Conservation (phyloP, 2,329 filamentous ascomycete species). For the Trichoderma koningii region DNA sequence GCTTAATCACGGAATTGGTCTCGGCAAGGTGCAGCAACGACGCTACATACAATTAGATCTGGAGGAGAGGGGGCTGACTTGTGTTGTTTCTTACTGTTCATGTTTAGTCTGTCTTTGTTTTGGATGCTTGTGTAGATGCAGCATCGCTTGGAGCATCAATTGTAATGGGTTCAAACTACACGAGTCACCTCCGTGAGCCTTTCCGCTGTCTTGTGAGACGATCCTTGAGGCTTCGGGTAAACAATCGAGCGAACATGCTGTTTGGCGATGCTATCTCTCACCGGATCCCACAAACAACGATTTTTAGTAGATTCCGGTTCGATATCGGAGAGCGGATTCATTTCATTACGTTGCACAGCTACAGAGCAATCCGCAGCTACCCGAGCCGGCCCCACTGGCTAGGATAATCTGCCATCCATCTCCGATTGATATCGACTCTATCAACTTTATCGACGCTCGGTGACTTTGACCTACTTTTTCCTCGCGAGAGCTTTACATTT, state of each 20-base stretch:
- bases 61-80: slow-evolving; percentile 1
- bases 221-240: slow-evolving; percentile 6
- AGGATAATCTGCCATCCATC: slow-evolving; percentile 23
- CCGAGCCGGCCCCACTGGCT: slow-evolving; percentile 33
- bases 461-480: neutral
- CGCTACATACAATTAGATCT: neutral
- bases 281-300: neutral
- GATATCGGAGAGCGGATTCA: slow-evolving; percentile 33
- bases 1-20: slow-evolving; percentile 1
- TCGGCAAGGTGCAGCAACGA: slow-evolving; percentile 10
- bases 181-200: neutral
- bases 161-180: slow-evolving; percentile 24
- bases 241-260: slow-evolving; percentile 5
- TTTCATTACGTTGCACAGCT: neutral
- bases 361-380: slow-evolving; percentile 30
- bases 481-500: neutral
- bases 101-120: slow-evolving; percentile 1
- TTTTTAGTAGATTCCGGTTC: slow-evolving; percentile 4
- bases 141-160: slow-evolving; percentile 34
- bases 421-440: slow-evolving; percentile 24
- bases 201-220: neutral
- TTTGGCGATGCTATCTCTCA: neutral
- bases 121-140: slow-evolving; percentile 33
- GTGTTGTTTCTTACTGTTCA: slow-evolving; percentile 9
- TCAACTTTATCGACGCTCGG: slow-evolving; percentile 7